Evolutionary conservation across 2,329 filamentous ascomycete genomes (phyloP), one percentile per base, ranked within the genome.

Genomic region (Penicillium sp.): DNA sequence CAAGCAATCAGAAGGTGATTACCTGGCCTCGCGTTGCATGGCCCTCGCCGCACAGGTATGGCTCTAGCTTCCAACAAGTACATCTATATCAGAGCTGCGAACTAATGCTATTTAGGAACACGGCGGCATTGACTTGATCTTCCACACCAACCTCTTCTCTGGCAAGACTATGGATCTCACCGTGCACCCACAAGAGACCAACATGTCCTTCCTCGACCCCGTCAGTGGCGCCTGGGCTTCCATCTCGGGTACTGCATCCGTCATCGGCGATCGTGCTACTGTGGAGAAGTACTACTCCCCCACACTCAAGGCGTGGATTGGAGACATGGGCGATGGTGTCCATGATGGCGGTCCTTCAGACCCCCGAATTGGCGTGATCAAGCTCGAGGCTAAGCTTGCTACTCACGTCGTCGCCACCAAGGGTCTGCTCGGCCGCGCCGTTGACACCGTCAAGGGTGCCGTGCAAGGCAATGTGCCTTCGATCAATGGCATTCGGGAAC

Each of bases 121-220:
- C 57, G 87, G 87, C 60, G 88, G 89, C 66, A 81, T 92, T 53
- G 91, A 95, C 71, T 83, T 94, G 53, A 83, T 96, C 72, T 96
- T 96, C 82, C 88, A 94, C 79, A 92, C 91, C 68, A 96, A 96
- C 79, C 92, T 90, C 58, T 89, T 93, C 71, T 92, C 89, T 9
- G 86, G 90, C 76, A 96, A 96, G 81, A 92, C 90, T 5, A 83
- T 90, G 72, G 91, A 96, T 67, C 81, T 96, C 40, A 79, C 83
- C 53, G 78, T 79, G 53, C 87, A 95, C 72, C 78, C 87, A 0
- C 83, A 89, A 63, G 82, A 92, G 77, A 67, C 64, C n/a, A 95
- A 96, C 77, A 81, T 96, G 60, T 84, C 88, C 45, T 96, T 96
- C 79, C 80, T 93, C 63, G 88, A 88, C 71, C 73, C 75, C 60